Conservation (phyloP, 1,139 yeast species). For the Kodamaea sp. region DNA sequence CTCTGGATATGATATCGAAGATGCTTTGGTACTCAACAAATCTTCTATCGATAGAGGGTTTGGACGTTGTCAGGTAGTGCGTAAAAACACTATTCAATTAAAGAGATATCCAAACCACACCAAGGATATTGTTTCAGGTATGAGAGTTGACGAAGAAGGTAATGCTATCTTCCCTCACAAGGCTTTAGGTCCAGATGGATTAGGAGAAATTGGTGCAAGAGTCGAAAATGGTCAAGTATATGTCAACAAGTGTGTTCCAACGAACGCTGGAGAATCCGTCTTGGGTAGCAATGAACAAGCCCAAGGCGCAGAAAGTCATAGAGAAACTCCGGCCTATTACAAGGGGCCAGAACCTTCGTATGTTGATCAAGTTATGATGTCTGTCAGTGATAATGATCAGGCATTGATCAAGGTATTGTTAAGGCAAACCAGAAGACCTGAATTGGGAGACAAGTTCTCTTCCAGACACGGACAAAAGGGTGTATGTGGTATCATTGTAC, state of each 20-base stretch:
- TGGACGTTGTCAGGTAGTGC: slow-evolving; percentile 96
- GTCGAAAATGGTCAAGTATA: slow-evolving; percentile 92
- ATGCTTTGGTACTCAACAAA: slow-evolving; percentile 92
- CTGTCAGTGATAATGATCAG: slow-evolving; percentile 93
- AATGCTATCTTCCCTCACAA: slow-evolving; percentile 84
- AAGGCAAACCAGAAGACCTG: slow-evolving; percentile 97
- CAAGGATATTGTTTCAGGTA: slow-evolving; percentile 86
- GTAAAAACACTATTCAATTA: slow-evolving; percentile 85
- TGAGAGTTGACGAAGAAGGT: slow-evolving; percentile 80
- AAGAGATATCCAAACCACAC: slow-evolving; percentile 94
- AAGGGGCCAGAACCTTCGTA: slow-evolving; percentile 95
- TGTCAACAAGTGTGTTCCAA: slow-evolving; percentile 90
- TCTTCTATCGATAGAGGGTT: slow-evolving; percentile 94
- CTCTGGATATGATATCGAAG: slow-evolving; percentile 99
- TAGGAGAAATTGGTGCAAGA: slow-evolving; percentile 93
- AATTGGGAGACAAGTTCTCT: slow-evolving; percentile 94
- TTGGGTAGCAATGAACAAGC: slow-evolving; percentile 40
- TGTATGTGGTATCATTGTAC: slow-evolving; percentile 96
- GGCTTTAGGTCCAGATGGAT: slow-evolving; percentile 89
- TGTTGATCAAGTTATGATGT: slow-evolving; percentile 96
- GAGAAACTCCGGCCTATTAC: slow-evolving; percentile 89
- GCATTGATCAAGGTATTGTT: slow-evolving; percentile 87
- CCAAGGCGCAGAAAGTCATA: slow-evolving; percentile 55
- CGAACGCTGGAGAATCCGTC: slow-evolving; percentile 78
- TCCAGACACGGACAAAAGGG: slow-evolving; percentile 99